These are phyloP conservation scores for Xylaria acuta DNA, from an alignment of 495 filamentous ascomycete genomes.

Conservation along the genomic window DNA sequence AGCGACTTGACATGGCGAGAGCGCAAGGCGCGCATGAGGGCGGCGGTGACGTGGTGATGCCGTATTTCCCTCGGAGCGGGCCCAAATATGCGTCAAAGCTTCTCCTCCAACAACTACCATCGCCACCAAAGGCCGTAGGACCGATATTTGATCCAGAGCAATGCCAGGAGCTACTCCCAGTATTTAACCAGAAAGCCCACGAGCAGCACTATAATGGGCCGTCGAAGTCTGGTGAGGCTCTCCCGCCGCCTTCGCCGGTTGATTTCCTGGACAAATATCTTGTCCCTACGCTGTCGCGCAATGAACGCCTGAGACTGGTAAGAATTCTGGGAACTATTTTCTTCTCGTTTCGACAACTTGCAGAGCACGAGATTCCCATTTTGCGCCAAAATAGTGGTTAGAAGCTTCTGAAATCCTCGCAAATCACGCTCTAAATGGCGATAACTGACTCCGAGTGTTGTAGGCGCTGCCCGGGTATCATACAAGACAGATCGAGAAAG, in stretches of 20 bases:
- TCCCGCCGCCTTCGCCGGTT: constrained; percentile 2
- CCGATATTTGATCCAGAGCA: constrained; percentile 24
- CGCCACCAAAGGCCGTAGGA: constrained; percentile 19
- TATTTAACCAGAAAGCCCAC: constrained; percentile 4
- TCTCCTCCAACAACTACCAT: constrained; percentile 21
- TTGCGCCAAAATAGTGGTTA: not conserved
- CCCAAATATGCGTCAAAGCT: constrained; percentile 6
- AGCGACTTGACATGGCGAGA: not conserved
- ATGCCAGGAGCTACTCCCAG: constrained; percentile 10
- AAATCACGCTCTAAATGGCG: not conserved
- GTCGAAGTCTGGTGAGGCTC: constrained; percentile 8
- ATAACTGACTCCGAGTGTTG: not conserved
- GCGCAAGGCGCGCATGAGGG: not conserved
- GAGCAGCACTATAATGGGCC: constrained; percentile 5
- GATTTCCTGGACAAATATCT: constrained; percentile 22
- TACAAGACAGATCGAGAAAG: constrained; percentile 22
- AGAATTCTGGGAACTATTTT: not conserved
- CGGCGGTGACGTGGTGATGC: not conserved
- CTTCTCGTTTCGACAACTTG: not conserved
- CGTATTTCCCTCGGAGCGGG: constrained; percentile 16
- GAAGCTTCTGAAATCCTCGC: not conserved
- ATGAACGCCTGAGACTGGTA: constrained; percentile 27
- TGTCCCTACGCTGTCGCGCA: constrained; percentile 20
- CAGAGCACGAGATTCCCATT: not conserved
- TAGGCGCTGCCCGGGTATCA: constrained; percentile 29